phyloP scores from a whole-genome alignment of 306 rosid species.

The Lathyrus sativus region DNA sequence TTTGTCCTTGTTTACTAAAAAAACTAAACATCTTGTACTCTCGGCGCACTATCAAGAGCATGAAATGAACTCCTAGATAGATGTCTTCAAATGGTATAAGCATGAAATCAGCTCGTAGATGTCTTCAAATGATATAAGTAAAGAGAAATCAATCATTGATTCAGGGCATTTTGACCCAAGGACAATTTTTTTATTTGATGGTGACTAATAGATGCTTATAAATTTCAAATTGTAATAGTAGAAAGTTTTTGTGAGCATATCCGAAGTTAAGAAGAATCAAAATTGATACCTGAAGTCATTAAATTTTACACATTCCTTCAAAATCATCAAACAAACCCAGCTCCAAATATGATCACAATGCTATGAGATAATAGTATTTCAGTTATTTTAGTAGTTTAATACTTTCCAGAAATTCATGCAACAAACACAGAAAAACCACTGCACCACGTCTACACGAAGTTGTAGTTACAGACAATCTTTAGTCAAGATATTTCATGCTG shows the following conservation, averaged over 20 bases:
- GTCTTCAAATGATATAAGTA: not conserved
- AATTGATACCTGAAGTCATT: conserved; percentile 4
- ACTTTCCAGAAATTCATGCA: conserved; percentile 22
- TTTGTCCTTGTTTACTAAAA: no score
- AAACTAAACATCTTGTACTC: no score
- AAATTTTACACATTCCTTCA: not conserved
- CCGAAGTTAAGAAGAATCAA: conserved; percentile 12
- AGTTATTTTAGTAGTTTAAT: not conserved
- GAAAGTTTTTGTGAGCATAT: not conserved
- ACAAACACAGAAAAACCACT: conserved; percentile 7
- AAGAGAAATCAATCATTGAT: conserved; percentile 3
- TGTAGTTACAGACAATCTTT: conserved; percentile 3
- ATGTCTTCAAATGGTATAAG: no score
- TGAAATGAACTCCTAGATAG: no score
- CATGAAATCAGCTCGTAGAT: not conserved
- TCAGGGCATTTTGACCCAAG: not conserved
- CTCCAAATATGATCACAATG: not conserved
- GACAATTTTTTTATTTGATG: not conserved
- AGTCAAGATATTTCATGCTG: not conserved
- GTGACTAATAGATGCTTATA: not conserved
- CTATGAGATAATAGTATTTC: conserved; percentile 9
- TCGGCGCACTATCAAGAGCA: no score
- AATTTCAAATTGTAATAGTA: not conserved
- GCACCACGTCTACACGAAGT: not conserved
- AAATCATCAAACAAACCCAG: conserved; percentile 16